Evolutionary conservation across 2,329 filamentous ascomycete genomes (phyloP).

Genomic region (Sclerotinia sclerotiorum): DNA sequence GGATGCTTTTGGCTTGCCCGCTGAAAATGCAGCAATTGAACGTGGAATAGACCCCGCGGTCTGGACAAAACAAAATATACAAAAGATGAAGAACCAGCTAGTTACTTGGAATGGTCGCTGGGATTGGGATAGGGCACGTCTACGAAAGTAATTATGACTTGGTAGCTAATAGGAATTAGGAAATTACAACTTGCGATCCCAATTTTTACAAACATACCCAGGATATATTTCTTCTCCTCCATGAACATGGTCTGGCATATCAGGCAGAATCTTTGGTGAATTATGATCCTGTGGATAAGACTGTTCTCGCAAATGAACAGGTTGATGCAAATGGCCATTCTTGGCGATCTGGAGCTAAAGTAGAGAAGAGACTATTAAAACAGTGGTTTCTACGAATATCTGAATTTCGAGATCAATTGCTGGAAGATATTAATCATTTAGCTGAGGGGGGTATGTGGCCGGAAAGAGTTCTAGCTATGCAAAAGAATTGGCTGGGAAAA

Average conservation of each 20-base stretch:
- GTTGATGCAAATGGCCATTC: constrained; percentile 83
- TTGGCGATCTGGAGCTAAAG: constrained; percentile 83
- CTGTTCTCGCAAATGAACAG: constrained; percentile 89
- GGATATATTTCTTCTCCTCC: constrained; percentile 75
- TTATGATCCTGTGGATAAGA: constrained; percentile 86
- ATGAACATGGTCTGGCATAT: constrained; percentile 74
- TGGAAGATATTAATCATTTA: constrained; percentile 69
- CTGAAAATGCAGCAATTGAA: constrained; percentile 88
- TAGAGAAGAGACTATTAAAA: constrained; percentile 74
- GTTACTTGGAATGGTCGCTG: constrained; percentile 76
- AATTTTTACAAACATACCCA: constrained; percentile 89
- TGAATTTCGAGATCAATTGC: constrained; percentile 68
- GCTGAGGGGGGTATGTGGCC: constrained; percentile 70
- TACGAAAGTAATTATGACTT: background rate
- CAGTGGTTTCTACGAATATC: constrained; percentile 93
- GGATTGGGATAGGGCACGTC: constrained; percentile 76
- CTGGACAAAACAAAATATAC: constrained; percentile 82
- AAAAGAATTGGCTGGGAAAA: constrained; percentile 84
- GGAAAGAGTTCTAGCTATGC: constrained; percentile 77
- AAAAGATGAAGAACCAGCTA: constrained; percentile 81
- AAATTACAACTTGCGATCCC: constrained; percentile 81
- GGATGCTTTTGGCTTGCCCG: constrained; percentile 89
- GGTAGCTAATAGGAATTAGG: constrained; percentile 50
- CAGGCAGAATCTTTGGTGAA: constrained; percentile 83
- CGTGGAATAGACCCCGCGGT: constrained; percentile 71